Evolutionary conservation across 2,329 filamentous ascomycete species (phyloP), one percentile per base, ranked within the genome.

Genomic region (Exophiala xenobiotica): DNA sequence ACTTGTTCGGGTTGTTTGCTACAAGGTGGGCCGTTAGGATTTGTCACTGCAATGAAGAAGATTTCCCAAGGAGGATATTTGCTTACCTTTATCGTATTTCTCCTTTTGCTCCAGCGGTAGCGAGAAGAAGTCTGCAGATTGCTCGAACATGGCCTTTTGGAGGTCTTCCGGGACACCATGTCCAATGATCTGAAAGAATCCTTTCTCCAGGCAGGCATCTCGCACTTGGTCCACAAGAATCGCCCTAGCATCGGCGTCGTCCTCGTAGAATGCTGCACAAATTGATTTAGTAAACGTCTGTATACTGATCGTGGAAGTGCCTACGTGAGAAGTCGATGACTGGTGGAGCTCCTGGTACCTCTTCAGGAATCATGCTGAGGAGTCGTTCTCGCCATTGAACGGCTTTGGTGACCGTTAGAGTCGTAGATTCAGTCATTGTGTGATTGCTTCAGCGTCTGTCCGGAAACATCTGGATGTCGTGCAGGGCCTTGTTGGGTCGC

Each of bases 171-270:
- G 63, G 3, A 81, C 68, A 3, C 70, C 66, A 58, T 80, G 77
- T 9, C 73, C 73, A 6, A 69, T 67, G 43, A 81, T 71, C 58
- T 79, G 76, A 64, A 81, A 79, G 64, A 80, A 80, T 3, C 77
- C 77, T 16, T 67, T 77, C 59, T 65, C 70, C 14, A 69, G 63
- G 53, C 74, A 77, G 40, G 72, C 72, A 24, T 67, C 59, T 6
- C 72, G 67, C 19, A 77, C 64, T 42, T 71, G 64, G 0, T 66
- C 50, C 1, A 72, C 63, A 11, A 57, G 47, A 14, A 12, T 16
- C 12, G 22, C 19, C 18, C 49, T 26, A 2, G 27, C n/a, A n/a
- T 11, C 6, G 20, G n/a, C n/a, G 18, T 41, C 22, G 11, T 29
- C 46, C 5, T 22, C 26, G 20, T 47, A 46, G 37, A 47, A 47